Conservation (phyloP, 805 yeast species). For the Yamadazyma phyllophila region DNA sequence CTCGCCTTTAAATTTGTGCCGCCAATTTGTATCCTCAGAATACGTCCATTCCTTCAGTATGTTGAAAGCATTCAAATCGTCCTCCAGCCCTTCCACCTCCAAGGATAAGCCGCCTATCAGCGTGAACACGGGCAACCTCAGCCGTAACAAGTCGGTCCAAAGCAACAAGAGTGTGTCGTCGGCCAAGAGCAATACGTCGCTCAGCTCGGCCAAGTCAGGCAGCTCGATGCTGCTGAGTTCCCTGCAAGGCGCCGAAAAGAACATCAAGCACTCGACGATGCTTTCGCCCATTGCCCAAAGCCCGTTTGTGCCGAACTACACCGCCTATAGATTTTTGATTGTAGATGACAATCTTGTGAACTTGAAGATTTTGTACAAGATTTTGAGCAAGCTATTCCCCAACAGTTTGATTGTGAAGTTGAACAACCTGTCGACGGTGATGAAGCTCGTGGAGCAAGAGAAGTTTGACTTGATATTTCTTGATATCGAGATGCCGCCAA, state of each 20-base stretch:
- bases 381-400: slow-evolving; percentile 35
- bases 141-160: slow-evolving; percentile 8
- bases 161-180: slow-evolving; percentile 8
- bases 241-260: slow-evolving; percentile 9
- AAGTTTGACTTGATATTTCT: slow-evolving; percentile 34
- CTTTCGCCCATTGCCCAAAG: slow-evolving; percentile 15
- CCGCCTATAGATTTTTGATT: slow-evolving; percentile 21
- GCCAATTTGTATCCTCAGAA: neutral
- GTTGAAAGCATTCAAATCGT: slow-evolving; percentile 16
- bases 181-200: slow-evolving; percentile 8
- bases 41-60: slow-evolving; percentile 9
- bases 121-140: slow-evolving; percentile 6
- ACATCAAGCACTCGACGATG: slow-evolving; percentile 9
- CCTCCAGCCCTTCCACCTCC: neutral
- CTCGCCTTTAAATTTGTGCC: neutral
- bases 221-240: slow-evolving; percentile 7
- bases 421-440: slow-evolving; percentile 30
- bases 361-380: slow-evolving; percentile 32
- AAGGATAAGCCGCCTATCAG: slow-evolving; percentile 5
- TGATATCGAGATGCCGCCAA: slow-evolving; percentile 46
- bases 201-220: slow-evolving; percentile 8
- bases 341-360: slow-evolving; percentile 46
- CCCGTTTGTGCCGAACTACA: slow-evolving; percentile 18
- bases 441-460: slow-evolving; percentile 15
- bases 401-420: slow-evolving; percentile 25